phyloP scores from a whole-genome alignment of 129 eudicot genomes.

The Apium graveolens region DNA sequence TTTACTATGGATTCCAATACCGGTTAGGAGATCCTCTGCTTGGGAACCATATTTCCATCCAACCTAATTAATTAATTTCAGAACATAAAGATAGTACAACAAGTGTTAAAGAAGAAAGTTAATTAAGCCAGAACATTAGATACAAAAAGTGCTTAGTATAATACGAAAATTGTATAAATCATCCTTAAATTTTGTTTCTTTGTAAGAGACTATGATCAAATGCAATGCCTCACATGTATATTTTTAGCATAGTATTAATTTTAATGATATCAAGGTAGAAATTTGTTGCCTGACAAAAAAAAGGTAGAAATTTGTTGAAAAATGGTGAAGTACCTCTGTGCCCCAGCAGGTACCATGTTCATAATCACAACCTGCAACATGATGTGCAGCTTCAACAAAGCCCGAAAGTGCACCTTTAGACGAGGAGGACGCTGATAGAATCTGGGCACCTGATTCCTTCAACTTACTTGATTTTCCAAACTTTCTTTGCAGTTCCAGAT shows the following conservation, averaged over 20 bases:
- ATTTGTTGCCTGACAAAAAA: too few relatives aligned
- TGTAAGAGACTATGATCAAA: not conserved
- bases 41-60: constrained; percentile 58
- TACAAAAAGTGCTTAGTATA: not conserved
- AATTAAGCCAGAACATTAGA: not conserved
- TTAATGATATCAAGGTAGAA: not conserved
- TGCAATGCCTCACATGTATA: not conserved
- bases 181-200: not conserved
- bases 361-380: constrained; percentile 38
- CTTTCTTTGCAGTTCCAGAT: constrained; percentile 19
- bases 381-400: constrained; percentile 28
- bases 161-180: not conserved
- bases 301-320: not conserved
- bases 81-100: not conserved
- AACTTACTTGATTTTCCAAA: constrained; percentile 41
- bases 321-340: constrained; percentile 21
- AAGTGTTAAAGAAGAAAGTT: not conserved
- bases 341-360: constrained; percentile 67
- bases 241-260: not conserved
- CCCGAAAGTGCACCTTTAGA: constrained; percentile 7
- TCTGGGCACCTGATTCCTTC: constrained; percentile 24
- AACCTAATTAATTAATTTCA: constrained; percentile 20
- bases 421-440: constrained; percentile 14
- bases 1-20: constrained; percentile 35
- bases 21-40: constrained; percentile 44